Percentiles rank a stretch among this genome's conserved stretches.
phyloP scores from a whole-genome alignment of 441 rosid genomes.

The Omphalea diandra region DNA sequence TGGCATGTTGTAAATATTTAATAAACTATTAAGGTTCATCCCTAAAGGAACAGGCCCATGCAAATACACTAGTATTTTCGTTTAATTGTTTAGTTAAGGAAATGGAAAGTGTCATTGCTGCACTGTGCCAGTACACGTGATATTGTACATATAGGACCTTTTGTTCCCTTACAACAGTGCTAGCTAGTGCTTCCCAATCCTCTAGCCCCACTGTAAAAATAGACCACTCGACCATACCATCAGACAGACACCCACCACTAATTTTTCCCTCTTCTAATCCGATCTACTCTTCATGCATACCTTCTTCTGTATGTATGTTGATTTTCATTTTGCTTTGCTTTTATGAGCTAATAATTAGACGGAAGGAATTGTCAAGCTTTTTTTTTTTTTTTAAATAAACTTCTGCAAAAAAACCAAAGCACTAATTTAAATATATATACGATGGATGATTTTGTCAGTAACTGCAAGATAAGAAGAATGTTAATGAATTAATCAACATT shows the following conservation, averaged over 20 bases:
- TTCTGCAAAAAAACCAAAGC: background rate
- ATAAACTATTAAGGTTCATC: no score
- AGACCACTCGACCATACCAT: constrained; percentile 38
- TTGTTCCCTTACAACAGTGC: constrained; percentile 25
- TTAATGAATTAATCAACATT: background rate
- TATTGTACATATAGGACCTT: background rate
- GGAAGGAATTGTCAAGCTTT: no score
- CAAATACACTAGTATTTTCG: no score
- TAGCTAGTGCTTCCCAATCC: constrained; percentile 6
- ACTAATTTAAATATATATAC: background rate
- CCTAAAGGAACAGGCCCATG: no score
- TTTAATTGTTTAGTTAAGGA: constrained; percentile 13
- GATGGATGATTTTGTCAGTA: no score
- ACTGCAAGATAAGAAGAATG: no score
- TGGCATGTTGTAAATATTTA: no score
- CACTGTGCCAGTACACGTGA: constrained; percentile 36
- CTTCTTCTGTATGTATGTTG: no score
- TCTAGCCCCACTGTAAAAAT: constrained; percentile 36
- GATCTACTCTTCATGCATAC: no score
- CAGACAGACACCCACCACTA: constrained; percentile 14
- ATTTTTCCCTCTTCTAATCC: no score
- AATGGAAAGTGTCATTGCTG: constrained; percentile 14
- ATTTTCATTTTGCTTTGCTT: no score
- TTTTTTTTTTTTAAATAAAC: background rate
- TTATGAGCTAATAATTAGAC: no score